These are phyloP conservation scores for Diaporthe amygdali DNA, from an alignment of 2,329 filamentous ascomycete genomes.

Conservation along the genomic window DNA sequence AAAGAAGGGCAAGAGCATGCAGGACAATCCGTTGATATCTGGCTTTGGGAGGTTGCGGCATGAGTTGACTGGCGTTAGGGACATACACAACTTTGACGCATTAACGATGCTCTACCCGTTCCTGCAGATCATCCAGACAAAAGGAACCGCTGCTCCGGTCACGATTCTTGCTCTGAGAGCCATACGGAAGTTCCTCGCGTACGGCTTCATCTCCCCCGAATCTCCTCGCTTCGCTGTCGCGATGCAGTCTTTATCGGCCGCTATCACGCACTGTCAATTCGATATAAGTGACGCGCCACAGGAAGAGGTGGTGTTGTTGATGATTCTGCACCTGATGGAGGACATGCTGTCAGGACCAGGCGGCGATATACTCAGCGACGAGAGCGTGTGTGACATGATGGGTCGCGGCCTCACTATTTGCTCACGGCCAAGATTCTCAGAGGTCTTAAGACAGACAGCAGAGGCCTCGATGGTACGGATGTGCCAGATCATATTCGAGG, in stretches of 20 bases:
- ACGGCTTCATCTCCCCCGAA: slow-evolving; percentile 83
- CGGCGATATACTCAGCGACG: slow-evolving; percentile 91
- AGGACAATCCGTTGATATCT: slow-evolving; percentile 95
- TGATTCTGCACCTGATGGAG: slow-evolving; percentile 97
- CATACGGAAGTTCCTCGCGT: slow-evolving; percentile 95
- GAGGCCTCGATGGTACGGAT: slow-evolving; percentile 98
- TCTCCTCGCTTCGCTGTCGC: slow-evolving; percentile 89
- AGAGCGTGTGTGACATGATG: slow-evolving; percentile 99
- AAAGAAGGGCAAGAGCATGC: slow-evolving; percentile 95
- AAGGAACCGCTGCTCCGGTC: slow-evolving; percentile 93
- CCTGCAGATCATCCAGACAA: slow-evolving; percentile 94
- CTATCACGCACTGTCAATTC: slow-evolving; percentile 96
- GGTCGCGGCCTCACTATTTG: slow-evolving; percentile 96
- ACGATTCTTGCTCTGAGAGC: slow-evolving; percentile 93
- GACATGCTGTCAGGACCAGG: slow-evolving; percentile 95
- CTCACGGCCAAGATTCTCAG: slow-evolving; percentile 89
- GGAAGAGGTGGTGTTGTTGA: slow-evolving; percentile 91
- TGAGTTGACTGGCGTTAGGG: slow-evolving; percentile 87
- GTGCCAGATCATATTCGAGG: slow-evolving; percentile 98
- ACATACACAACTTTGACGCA: slow-evolving; percentile 88
- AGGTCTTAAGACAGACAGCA: slow-evolving; percentile 86
- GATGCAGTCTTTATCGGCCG: slow-evolving; percentile 93
- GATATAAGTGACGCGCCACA: slow-evolving; percentile 94
- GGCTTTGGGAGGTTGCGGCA: slow-evolving; percentile 89
- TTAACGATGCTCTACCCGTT: slow-evolving; percentile 91